phyloP scores from a whole-genome alignment of 768 basidiomycete genomes.

The Floccularia luteovirens region DNA sequence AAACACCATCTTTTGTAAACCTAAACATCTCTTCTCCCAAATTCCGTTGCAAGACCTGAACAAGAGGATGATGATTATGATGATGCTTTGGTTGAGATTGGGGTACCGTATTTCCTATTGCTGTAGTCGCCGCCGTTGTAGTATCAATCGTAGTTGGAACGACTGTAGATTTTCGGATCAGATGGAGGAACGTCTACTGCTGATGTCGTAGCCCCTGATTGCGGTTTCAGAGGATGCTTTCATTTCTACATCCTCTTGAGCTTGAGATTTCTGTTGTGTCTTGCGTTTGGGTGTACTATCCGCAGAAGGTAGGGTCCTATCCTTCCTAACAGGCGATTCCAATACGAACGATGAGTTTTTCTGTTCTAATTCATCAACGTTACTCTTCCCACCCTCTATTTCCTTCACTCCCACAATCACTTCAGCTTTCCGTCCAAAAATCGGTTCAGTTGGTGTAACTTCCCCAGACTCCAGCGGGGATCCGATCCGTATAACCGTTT shows the following conservation, averaged over 20 bases:
- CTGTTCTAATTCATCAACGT: slow-evolving; percentile 3
- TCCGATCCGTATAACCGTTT: not conserved
- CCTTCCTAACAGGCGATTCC: too few relatives aligned
- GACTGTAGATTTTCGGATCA: not conserved
- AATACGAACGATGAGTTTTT: not conserved
- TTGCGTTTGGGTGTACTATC: too few relatives aligned
- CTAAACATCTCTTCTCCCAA: slow-evolving; percentile 26
- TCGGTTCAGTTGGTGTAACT: not conserved
- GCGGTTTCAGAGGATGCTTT: not conserved
- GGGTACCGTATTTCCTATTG: not conserved
- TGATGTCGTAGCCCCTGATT: not conserved
- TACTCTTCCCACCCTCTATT: not conserved
- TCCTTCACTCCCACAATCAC: not conserved
- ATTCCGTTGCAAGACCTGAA: slow-evolving; percentile 29
- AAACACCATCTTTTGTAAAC: slow-evolving; percentile 29
- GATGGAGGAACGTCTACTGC: not conserved
- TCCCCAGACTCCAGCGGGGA: not conserved
- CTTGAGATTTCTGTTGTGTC: too few relatives aligned
- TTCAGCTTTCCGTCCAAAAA: not conserved
- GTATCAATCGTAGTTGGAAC: slow-evolving; percentile 4
- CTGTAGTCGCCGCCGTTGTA: not conserved
- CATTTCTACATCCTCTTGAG: too few relatives aligned
- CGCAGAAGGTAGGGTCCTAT: not conserved
- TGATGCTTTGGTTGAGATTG: not conserved
- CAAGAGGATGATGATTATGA: slow-evolving; percentile 8